Conservation (phyloP, 2,329 filamentous ascomycete genomes). For the Ophioceras dolichostomum region DNA sequence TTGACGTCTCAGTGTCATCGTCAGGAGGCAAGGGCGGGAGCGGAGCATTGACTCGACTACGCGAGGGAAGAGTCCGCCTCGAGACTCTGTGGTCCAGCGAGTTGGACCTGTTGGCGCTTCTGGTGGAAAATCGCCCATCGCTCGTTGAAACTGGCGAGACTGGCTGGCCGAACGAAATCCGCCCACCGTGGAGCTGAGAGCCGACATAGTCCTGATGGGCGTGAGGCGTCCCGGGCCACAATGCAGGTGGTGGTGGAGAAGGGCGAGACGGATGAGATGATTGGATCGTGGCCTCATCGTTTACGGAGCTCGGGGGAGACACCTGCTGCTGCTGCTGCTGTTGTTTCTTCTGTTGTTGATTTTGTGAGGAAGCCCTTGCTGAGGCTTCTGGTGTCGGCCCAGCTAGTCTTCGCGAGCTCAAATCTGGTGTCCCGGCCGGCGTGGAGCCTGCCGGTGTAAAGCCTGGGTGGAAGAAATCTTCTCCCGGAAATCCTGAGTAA, state of each 20-base stretch:
- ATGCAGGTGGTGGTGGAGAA: not conserved
- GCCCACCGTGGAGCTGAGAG: constrained; percentile 1
- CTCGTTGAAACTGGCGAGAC: constrained; percentile 1
- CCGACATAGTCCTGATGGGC: constrained; percentile 1
- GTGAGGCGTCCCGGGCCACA: constrained; percentile 1
- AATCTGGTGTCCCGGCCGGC: not conserved
- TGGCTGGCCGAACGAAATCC: not conserved
- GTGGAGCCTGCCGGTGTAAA: constrained; percentile 1
- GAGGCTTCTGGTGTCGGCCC: not conserved
- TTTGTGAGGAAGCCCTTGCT: not conserved
- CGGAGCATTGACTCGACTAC: not conserved
- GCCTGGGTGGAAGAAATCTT: constrained; percentile 4
- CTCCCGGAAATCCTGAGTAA: not conserved
- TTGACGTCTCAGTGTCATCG: no score
- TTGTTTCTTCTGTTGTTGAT: not conserved
- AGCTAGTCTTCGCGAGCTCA: not conserved
- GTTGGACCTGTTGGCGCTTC: constrained; percentile 1
- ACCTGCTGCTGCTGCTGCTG: not conserved
- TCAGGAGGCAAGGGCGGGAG: not conserved
- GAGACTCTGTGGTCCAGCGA: constrained; percentile 2
- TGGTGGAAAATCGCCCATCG: not conserved
- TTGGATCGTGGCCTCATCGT: not conserved
- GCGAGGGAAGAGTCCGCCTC: not conserved
- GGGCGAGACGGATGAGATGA: not conserved
- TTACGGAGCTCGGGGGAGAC: not conserved